These are phyloP conservation scores for Paramecium tetraurelia DNA, from an alignment of 73 alveolate genomes.

Conservation along the genomic window DNA sequence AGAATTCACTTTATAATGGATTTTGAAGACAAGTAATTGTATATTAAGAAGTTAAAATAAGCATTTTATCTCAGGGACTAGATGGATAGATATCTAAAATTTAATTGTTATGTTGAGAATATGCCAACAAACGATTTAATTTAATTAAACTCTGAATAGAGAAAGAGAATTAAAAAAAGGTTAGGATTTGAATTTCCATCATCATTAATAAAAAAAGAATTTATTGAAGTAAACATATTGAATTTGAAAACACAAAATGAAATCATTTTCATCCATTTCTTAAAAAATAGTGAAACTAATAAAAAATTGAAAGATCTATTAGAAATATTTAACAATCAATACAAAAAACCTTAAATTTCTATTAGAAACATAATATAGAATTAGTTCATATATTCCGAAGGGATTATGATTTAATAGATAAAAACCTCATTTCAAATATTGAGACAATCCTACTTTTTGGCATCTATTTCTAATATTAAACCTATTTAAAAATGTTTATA, in stretches of 20 bases:
- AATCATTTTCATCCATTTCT: not conserved
- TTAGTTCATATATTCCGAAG: not conserved
- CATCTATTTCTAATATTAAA: not conserved
- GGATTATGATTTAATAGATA: not conserved
- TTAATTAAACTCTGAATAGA: not conserved
- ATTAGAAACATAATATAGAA: not conserved
- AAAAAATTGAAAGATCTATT: not conserved
- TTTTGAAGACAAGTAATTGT: not conserved
- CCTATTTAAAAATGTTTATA: constrained; percentile 11
- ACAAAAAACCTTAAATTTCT: not conserved
- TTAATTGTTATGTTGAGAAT: constrained; percentile 14
- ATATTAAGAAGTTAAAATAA: not conserved
- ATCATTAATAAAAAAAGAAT: not conserved
- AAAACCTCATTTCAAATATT: not conserved
- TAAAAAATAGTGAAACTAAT: not conserved
- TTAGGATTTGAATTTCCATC: not conserved
- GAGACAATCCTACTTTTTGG: not conserved
- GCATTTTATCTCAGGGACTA: not conserved
- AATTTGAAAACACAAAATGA: not conserved
- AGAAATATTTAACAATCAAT: not conserved
- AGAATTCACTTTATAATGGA: constrained; percentile 14
- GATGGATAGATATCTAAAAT: not conserved
- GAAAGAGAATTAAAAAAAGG: constrained; percentile 1
- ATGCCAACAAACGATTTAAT: constrained; percentile 30
- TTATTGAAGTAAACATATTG: not conserved